phyloP scores from a whole-genome alignment of 306 rosid species.

The cucumber (Cucumis sativus) region DNA sequence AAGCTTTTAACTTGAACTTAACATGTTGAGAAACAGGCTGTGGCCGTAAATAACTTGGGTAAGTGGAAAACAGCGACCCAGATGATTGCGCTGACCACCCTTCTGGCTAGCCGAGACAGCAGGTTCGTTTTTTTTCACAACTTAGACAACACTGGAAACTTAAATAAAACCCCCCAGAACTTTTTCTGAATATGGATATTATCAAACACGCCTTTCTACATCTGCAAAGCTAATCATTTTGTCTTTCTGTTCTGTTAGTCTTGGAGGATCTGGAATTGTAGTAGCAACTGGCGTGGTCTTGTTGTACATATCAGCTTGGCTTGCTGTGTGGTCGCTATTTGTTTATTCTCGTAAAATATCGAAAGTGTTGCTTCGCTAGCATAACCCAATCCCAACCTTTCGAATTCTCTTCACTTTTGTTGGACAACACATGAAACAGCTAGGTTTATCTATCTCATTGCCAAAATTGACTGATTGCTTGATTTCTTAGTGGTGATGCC shows the following conservation, averaged over 20 bases:
- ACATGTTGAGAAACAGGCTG: slow-evolving; percentile 42
- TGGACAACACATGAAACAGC: background rate
- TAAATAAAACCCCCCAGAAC: background rate
- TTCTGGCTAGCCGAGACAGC: slow-evolving; percentile 79
- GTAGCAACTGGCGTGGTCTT: slow-evolving; percentile 63
- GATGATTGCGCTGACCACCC: slow-evolving; percentile 80
- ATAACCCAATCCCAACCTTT: background rate
- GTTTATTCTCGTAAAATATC: slow-evolving; percentile 82
- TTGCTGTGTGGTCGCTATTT: slow-evolving; percentile 82
- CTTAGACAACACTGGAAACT: background rate
- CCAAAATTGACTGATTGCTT: slow-evolving; percentile 8
- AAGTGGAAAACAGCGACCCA: slow-evolving; percentile 99
- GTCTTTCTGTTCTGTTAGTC: slow-evolving; percentile 22
- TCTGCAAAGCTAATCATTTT: background rate
- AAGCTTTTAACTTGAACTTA: background rate
- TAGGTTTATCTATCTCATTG: background rate
- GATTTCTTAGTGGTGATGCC: slow-evolving; percentile 3
- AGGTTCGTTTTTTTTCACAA: slow-evolving; percentile 32
- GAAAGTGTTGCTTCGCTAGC: slow-evolving; percentile 63
- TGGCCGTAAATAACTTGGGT: slow-evolving; percentile 98
- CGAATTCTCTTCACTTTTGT: background rate
- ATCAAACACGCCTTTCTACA: background rate
- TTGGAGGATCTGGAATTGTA: slow-evolving; percentile 54
- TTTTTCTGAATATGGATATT: background rate
- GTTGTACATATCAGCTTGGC: slow-evolving; percentile 94